Evolutionary conservation across 1,284 basidiomycete species (phyloP), one percentile per base, ranked within the genome.

Genomic region (Apiotrichum gamsii): DNA sequence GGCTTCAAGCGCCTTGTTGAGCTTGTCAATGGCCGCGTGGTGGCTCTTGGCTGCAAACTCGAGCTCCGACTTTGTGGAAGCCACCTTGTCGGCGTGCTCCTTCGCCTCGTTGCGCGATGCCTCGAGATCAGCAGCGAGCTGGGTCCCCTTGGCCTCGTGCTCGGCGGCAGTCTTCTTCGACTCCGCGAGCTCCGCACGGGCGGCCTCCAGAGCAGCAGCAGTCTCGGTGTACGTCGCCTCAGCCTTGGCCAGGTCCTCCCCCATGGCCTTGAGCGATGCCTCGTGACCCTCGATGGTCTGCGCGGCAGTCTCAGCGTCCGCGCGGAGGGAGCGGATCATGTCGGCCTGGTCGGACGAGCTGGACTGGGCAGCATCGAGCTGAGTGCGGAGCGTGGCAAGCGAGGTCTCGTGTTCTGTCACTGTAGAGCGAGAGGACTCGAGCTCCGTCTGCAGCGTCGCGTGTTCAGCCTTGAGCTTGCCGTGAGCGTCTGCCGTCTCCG

Each of bases 121-220:
- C 4, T 15, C 19, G 14, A 44, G 43, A n/a, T 37, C 43, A 6
- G 28, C 9, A 3, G 56, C 62, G 2, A 72, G 45, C 50, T 72
- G 67, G 3, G 56, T 54, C 42, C 71, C 69, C 30, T 72, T 42
- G 4, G 64, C 61, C 50, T 69, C 65, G 30, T 67, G 51, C 15
- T 19, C 37, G 2, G 20, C 21, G 8, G 20, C 30, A 6, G 24
- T 32, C n/a, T 40, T 28, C 37, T 49, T 49, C 3, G 25, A 16
- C 2, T 29, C 30, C 20, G 52, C 45, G 5, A 43, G 21, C 42
- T 44, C 48, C 39, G 46, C 29, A 20, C 49, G 30, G 13, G 45
- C 11, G 8, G 20, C 20, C 16, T 55, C 52, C n/a, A 52, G 50
- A 23, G 56, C 43, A 14, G 45, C 39, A 23, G 38, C 39, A 19